Base-by-base conservation (phyloP, 805 yeast genomes). In the Kurtzmaniella fragi region DNA sequence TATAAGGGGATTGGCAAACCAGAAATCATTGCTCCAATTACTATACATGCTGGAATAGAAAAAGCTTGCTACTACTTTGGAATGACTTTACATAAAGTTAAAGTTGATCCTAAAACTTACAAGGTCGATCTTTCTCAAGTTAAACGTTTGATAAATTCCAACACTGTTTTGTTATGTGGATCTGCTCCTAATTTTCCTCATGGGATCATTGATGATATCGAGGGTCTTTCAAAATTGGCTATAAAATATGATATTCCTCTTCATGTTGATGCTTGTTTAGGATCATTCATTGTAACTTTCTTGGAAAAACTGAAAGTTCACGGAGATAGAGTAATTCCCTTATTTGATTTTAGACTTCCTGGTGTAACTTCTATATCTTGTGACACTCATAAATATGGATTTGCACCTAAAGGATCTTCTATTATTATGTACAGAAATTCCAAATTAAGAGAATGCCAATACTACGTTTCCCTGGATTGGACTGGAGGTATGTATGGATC, bases 131-230 rank as follows among this genome's bases (percentile, higher is more conserved):
- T 82, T 17, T 55, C 56, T 1, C 77, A 78, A 38, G 87, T 86
- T 35, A 71, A 72, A 47, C 66, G 77, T 17, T 70, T 84, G 35
- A 80, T 93, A 45, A 88, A 84, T 50, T 56, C 64, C 2, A 89
- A 90, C 59, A 93, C 99, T 0, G 84, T 88, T 3, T 65, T 91
- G 34, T 63, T 91, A 17, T 86, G 80, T 5, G 98, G 98, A 1
- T 90, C 98, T 1, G 96, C 97, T 5, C 98, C 99, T 30, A 91
- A 91, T 66, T 91, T 82, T 62, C 98, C 99, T 2, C 97, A 91
- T 57, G 99, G 99, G 10, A 84, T 93, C 35, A 79, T 88, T 42
- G 99, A 91, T 62, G 93, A 91, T 54, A 89, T 91, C 43, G 84
- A 75, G 47, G 77, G 71, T 1, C 70, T 91, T 17, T 78, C 93